Evolutionary conservation across 1,284 basidiomycete species (phyloP), one percentile per base, ranked within the genome.

Genomic region (Ganoderma sinense): DNA sequence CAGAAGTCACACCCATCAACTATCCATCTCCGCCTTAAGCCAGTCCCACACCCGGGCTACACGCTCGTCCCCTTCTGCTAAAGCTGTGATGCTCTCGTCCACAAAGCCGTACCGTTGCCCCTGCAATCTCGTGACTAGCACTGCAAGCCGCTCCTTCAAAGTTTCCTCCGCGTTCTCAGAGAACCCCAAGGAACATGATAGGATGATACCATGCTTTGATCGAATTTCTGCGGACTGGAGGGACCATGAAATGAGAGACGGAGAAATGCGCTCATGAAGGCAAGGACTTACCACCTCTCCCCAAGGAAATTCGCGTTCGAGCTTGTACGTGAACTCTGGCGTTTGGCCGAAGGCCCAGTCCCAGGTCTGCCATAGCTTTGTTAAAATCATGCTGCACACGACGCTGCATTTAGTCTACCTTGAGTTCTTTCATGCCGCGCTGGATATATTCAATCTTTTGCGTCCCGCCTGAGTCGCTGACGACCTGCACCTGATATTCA

Each of bases 321-420:
- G 70, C 3, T 81, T 83, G 73, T 91, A 90, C 55, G 89, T 93
- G 79, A 99, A 99, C 78, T 97, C 94, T 65, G 97, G 97, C 0
- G 97, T 98, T 78, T 98, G 95, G 0, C 97, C 97, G 77, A 91
- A 98, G 39, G 89, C 86, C 97, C 97, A 99, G 31, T 94, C 88
- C 98, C 97, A 99, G 51, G 87, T 91, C 94, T 97, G 77, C 4
- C 39, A 61, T 36, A 0, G 18, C 10, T 40, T 36, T 26, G 7
- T 23, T 68, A 45, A 33, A 11, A 5, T 39, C 11, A 10, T 36
- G 48, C 20, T n/a, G 26, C 11, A 29, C 11, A 11, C 29, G 26
- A 40, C 6, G 23, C 8, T 11, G 39, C 6, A 2, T 23, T 20
- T 64, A 45, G 1, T 88, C 65, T 73, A 92, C 95, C 73, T 82